Evolutionary conservation across 768 basidiomycete genomes (phyloP), one percentile per base, ranked within the genome.

Genomic region (Rhodotorula diobovata): DNA sequence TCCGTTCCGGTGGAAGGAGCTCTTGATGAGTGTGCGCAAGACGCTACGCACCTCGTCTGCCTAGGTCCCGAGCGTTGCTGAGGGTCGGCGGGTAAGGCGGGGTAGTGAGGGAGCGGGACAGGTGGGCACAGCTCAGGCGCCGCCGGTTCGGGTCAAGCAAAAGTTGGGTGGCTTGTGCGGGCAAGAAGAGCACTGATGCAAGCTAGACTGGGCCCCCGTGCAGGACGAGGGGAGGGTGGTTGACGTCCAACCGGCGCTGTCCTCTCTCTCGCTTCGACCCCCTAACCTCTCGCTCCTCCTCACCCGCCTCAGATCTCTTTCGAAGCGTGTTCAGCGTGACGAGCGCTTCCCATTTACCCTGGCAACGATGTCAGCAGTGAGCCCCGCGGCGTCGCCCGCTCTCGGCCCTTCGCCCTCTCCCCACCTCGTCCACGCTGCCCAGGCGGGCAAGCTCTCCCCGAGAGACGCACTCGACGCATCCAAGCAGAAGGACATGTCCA

Each of bases 391-490:
- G 2, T 55, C 54, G 1, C 34, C 51, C 51, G 54, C 54, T 12
- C 54, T 55, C 54, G 32, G 34, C 14, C 8, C 32, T n/a, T n/a
- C n/a, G 6, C 20, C 41, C n/a, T 7, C 59, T 8, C 30, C 43
- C 12, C n/a, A 14, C 41, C 43, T 23, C n/a, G 39, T n/a, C 11
- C 37, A 28, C 3, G 18, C 59, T 0, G 18, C 18, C 30, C 59
- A 60, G 15, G 41, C 7, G 35, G 48, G 35, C 84, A 89, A 79
- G 70, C 68, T 59, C 28, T n/a, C 58, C 1, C 41, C 58, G n/a
- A 7, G 58, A 6, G 41, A 59, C 7, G 58, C 58, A 10, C 41
- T 59, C 41, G 58, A 41, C 25, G 58, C 58, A 4, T n/a, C 58
- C 4, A 39, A 59, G 41, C 35, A 76, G 35, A 79, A 79, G 62